Base-by-base conservation (phyloP, 495 filamentous ascomycete species). In the Penicillium turbatum region DNA sequence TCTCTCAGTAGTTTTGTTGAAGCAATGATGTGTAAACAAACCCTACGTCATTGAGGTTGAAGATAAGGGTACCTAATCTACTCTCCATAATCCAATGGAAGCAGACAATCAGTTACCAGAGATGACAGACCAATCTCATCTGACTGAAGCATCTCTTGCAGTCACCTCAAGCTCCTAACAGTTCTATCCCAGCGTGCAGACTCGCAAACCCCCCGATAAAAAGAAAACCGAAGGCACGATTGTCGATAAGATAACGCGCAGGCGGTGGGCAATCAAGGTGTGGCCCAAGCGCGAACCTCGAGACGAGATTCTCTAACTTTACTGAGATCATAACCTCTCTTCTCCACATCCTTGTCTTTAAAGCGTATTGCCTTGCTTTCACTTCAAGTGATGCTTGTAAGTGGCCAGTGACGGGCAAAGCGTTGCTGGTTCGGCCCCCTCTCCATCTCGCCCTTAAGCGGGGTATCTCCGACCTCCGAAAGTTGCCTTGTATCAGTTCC, bases 281-380 rank as follows among this genome's bases (percentile, higher is more conserved):
- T 74, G 72, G 72, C 66, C 72, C 72, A 61, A 72, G 71, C 72
- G 71, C 57, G 55, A 17, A 48, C 54, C 51, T 59, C 61, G n/a
- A n/a, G n/a, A 69, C 71, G 67, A 54, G 65, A 59, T 64, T 44
- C 55, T 60, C 54, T 52, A 60, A 54, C 54, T 55, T 62, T 62
- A 52, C 60, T 58, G 44, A 44, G 49, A 32, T 53, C 64, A 36
- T 34, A 55, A 55, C 60, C 58, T 59, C 59, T 66, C 61, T 58
- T 54, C 43, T 31, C 27, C 42, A 5, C 39, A 37, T 56, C 38
- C 7, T 15, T 35, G 2, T 38, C 35, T 44, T 35, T 40, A 26
- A 30, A 43, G 15, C 29, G 42, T 41, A 37, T 38, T 30, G 4
- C 10, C 47, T 41, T 21, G 36, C 47, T 35, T 17, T 24, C 16